Evolutionary conservation across 257 asterid genomes (phyloP).

Genomic region (Solanum gandarillasii): DNA sequence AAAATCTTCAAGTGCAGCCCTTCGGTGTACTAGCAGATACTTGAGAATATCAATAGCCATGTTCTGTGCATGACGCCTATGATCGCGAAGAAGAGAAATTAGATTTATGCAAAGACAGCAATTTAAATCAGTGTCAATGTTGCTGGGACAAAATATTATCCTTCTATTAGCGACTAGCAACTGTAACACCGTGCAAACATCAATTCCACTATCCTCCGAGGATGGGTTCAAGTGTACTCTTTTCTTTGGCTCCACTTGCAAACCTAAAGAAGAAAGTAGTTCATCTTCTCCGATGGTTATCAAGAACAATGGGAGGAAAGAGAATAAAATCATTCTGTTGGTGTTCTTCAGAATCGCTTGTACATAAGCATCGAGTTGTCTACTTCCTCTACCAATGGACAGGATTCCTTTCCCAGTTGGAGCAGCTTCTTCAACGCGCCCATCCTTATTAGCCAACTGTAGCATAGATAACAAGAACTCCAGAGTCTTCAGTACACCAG

Average conservation of each 20-base stretch:
- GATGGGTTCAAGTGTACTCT: slow-evolving; percentile 25
- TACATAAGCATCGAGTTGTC: slow-evolving; percentile 73
- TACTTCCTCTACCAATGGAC: slow-evolving; percentile 95
- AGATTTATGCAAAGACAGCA: slow-evolving; percentile 89
- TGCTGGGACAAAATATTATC: slow-evolving; percentile 87
- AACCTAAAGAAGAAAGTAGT: slow-evolving; percentile 62
- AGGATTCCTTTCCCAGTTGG: slow-evolving; percentile 80
- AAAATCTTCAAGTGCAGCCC: slow-evolving; percentile 87
- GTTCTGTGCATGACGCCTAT: slow-evolving; percentile 55
- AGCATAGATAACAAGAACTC: slow-evolving; percentile 93
- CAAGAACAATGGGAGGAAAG: slow-evolving; percentile 97
- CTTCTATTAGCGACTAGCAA: slow-evolving; percentile 81
- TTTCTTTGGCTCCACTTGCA: slow-evolving; percentile 62
- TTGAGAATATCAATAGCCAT: slow-evolving; percentile 87
- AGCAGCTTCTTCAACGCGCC: slow-evolving; percentile 79
- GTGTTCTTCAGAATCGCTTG: slow-evolving; percentile 67
- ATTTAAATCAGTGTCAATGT: slow-evolving; percentile 81
- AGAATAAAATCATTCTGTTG: slow-evolving; percentile 72
- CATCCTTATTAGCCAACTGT: slow-evolving; percentile 97
- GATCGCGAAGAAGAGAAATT: slow-evolving; percentile 72
- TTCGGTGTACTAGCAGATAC: slow-evolving; percentile 86
- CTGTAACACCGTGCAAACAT: slow-evolving; percentile 67
- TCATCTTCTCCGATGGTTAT: slow-evolving; percentile 80
- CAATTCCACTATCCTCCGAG: slow-evolving; percentile 58
- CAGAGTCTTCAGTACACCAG: slow-evolving; percentile 70